Percentiles rank a stretch among this genome's conserved stretches.
Evolutionary conservation across 1,139 yeast genomes (phyloP).

Genomic region (Geotrichum klebahnii): DNA sequence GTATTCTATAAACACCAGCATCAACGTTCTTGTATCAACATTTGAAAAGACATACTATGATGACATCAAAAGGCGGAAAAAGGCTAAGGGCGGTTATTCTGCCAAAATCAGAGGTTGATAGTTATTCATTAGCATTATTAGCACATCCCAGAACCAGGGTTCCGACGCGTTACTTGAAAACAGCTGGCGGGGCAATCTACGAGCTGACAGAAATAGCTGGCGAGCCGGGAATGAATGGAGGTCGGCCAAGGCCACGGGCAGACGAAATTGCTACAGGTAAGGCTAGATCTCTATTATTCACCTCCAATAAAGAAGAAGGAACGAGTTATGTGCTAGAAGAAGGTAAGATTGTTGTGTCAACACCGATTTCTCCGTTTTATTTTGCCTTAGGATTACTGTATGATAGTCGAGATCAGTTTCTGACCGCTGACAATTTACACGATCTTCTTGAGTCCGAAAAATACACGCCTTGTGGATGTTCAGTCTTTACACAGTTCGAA

Average conservation of each 20-base stretch:
- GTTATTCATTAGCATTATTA: background rate
- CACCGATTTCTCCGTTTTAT: slow-evolving; percentile 36
- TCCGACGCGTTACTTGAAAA: slow-evolving; percentile 14
- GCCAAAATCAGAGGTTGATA: background rate
- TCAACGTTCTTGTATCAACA: too few relatives aligned
- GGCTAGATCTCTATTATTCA: slow-evolving; percentile 13
- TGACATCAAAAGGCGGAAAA: too few relatives aligned
- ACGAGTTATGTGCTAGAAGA: slow-evolving; percentile 25
- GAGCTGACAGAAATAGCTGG: slow-evolving; percentile 17
- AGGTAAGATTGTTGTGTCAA: slow-evolving; percentile 32
- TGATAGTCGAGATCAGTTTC: slow-evolving; percentile 25
- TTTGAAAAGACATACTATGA: too few relatives aligned
- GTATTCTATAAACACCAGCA: too few relatives aligned
- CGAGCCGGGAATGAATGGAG: slow-evolving; percentile 1
- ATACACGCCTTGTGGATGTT: slow-evolving; percentile 13
- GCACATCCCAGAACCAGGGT: slow-evolving; percentile 18
- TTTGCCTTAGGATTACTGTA: slow-evolving; percentile 33
- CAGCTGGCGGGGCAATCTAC: background rate
- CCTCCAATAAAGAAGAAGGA: background rate
- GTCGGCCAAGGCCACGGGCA: slow-evolving; percentile 13
- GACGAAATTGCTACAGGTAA: slow-evolving; percentile 8
- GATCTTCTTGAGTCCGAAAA: slow-evolving; percentile 28
- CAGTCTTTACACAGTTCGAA: slow-evolving; percentile 1
- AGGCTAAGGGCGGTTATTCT: background rate
- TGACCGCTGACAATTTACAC: slow-evolving; percentile 36